These are phyloP conservation scores for Gracilaria domingensis DNA, from an alignment of 23 red algal species.

Conservation along the genomic window DNA sequence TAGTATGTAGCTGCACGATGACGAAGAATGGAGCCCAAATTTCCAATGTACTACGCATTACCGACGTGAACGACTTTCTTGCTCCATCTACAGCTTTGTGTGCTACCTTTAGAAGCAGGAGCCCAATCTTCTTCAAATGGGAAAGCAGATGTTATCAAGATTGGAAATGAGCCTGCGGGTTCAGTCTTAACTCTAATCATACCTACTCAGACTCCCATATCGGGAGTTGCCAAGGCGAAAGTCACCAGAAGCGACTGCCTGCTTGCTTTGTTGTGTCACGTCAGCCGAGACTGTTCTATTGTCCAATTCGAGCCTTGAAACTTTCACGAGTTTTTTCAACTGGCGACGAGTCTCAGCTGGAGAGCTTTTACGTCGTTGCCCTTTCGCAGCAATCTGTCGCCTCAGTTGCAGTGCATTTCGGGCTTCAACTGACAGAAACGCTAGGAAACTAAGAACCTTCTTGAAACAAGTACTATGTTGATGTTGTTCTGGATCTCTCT, in stretches of 20 bases:
- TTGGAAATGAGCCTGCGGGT: conserved; percentile 53
- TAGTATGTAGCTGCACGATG: not conserved
- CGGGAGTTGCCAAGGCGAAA: conserved; percentile 1
- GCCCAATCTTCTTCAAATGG: conserved; percentile 30
- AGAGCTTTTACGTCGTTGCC: conserved; percentile 33
- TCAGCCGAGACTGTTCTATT: conserved; percentile 93
- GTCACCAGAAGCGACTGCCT: conserved; percentile 86
- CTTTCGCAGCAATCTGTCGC: conserved; percentile 81
- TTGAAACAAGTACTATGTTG: conserved; percentile 19
- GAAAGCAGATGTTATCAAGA: conserved; percentile 2
- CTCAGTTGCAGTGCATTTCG: conserved; percentile 72
- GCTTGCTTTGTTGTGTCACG: conserved; percentile 87
- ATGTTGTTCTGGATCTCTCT: conserved; percentile 58
- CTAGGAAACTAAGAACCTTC: conserved; percentile 60
- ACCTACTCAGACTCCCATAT: conserved; percentile 33
- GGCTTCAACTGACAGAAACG: conserved; percentile 25
- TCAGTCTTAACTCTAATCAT: conserved; percentile 82
- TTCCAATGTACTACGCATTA: conserved; percentile 74
- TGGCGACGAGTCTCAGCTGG: not conserved
- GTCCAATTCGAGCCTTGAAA: conserved; percentile 49
- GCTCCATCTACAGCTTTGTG: conserved; percentile 70
- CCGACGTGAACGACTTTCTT: conserved; percentile 93
- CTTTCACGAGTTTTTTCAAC: conserved; percentile 1
- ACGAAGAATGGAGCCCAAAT: conserved; percentile 17
- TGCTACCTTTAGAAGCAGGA: conserved; percentile 73